Evolutionary conservation across 2,329 filamentous ascomycete species (phyloP), one percentile per base, ranked within the genome.

Genomic region (Clonostachys rhizophaga): DNA sequence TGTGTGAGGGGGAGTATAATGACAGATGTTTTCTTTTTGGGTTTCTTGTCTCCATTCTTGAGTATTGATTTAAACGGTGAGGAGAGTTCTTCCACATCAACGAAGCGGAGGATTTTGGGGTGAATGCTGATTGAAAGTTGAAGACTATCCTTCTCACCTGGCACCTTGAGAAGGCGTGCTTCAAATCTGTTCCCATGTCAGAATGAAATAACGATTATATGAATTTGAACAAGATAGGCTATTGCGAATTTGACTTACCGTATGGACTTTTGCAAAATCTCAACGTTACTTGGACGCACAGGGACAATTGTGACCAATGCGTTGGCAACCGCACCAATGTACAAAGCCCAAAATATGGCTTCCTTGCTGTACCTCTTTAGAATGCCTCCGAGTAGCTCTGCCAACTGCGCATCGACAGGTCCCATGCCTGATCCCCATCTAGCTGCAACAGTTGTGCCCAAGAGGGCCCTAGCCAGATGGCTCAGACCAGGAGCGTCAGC

Each of bases 401-500:
- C 65, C 12, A 79, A 61, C 42, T 65, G 59, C 13, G 59, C 57
- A 50, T 84, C 79, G 1, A 68, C 60, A 2, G 72, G 71, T 1
- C 72, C 72, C 5, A 83, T 59, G 42, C 79, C 76, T 3, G 81
- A 83, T 16, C 83, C 86, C 82, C 89, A 95, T 54, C 90, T 76
- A 42, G 86, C 83, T 54, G 83, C 90, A 2, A 89, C 72, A 2
- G 86, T 76, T 5, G 95, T 69, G 0, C 82, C 88, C 4, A 96
- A 71, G 3, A 88, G 64, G 0, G 87, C 86, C 12, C 90, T 79
- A 44, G 83, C 76, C 41, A 82, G 64, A 60, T 96, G 91, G 2
- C 82, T 84, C 24, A 95, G 67, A 0, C 89, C 89, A 37, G 92
- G 89, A 2, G 79, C 75, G 13, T 79, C 76, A 2, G 91, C 74